Evolutionary conservation across 2,329 filamentous ascomycete species (phyloP), one percentile per base, ranked within the genome.

Genomic region (Botrytis elliptica): DNA sequence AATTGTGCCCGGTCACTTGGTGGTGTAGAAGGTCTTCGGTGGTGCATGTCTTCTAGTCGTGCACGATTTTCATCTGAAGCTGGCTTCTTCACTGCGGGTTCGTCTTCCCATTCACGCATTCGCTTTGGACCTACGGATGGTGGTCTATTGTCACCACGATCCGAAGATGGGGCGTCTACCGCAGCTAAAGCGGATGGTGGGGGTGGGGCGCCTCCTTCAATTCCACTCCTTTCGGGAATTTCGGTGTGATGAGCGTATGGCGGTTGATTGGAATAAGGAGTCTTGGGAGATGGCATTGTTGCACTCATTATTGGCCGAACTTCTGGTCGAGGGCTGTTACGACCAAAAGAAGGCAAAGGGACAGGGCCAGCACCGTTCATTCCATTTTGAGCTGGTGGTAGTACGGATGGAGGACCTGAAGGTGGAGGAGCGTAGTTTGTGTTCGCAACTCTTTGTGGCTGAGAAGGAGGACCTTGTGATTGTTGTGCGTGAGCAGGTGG

Each of bases 51-150:
- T 57, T 97, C 94, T 77, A 98, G 86, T 72, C 94, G 92, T 74
- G 93, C 93, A 62, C 95, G 91, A 76, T 88, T 94, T 82, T 98
- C 95, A 8, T 98, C 95, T 57, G 91, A 97, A 16, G 93, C 91
- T 75, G 93, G 90, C 85, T 98, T 98, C 85, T 98, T 97, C 6
- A 90, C 84, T 36, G 89, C 85, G 44, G 79, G 74, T 52, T 97
- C 94, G 52, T 95, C 92, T 77, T 98, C 96, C 95, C 96, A 98
- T 80, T 98, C 96, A 67, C 95, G 91, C 82, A 91, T 88, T 74
- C 96, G 90, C 87, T 99, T 99, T 73, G 92, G 90, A 5, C 88
- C 89, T 18, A 93, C 92, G 55, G 94, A 97, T 1, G 91, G 84
- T 29, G 94, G 93, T n/a, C 94, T 89, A 60, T 91, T 89, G 73